Conservation (phyloP, 495 filamentous ascomycete genomes). For the Pseudomonodictys pantanalensis region DNA sequence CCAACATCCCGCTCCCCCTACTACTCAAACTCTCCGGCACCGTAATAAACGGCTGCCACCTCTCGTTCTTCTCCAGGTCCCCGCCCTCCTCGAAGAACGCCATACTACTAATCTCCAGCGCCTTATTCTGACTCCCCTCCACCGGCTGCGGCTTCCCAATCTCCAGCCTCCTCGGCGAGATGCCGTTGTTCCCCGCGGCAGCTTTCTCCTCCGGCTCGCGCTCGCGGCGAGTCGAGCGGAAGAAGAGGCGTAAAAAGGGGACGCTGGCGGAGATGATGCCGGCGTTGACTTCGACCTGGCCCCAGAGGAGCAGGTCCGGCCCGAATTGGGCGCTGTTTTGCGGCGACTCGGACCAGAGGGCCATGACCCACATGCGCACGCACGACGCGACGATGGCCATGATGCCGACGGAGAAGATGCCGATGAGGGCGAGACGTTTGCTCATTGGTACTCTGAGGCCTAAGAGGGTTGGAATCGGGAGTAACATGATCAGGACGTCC, state of each 20-base stretch:
- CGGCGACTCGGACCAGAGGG: conserved; percentile 21
- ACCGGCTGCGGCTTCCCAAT: conserved; percentile 4
- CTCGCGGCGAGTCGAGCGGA: conserved; percentile 7
- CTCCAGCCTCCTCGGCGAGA: not conserved
- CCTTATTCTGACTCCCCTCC: not conserved
- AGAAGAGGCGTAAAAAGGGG: conserved; percentile 24
- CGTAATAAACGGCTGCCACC: conserved; percentile 27
- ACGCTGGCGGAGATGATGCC: conserved; percentile 28
- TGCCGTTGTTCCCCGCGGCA: no score
- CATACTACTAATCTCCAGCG: conserved; percentile 8
- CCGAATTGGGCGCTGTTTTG: conserved; percentile 17
- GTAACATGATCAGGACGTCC: conserved; percentile 26
- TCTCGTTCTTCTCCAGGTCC: not conserved
- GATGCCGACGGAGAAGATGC: conserved; percentile 30
- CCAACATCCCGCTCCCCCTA: conserved; percentile 9
- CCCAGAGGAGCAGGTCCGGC: conserved; percentile 27
- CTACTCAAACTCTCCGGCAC: conserved; percentile 19
- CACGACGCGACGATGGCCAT: conserved; percentile 29
- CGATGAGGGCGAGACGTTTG: conserved; percentile 25
- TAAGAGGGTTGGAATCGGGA: conserved; percentile 27
- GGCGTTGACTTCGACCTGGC: conserved; percentile 26
- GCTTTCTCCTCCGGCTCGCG: conserved; percentile 2
- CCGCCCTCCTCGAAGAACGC: conserved; percentile 6
- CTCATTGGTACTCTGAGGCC: conserved; percentile 21
- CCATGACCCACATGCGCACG: conserved; percentile 33